Evolutionary conservation across 495 filamentous ascomycete species (phyloP).

Genomic region (Xylaria acuta): DNA sequence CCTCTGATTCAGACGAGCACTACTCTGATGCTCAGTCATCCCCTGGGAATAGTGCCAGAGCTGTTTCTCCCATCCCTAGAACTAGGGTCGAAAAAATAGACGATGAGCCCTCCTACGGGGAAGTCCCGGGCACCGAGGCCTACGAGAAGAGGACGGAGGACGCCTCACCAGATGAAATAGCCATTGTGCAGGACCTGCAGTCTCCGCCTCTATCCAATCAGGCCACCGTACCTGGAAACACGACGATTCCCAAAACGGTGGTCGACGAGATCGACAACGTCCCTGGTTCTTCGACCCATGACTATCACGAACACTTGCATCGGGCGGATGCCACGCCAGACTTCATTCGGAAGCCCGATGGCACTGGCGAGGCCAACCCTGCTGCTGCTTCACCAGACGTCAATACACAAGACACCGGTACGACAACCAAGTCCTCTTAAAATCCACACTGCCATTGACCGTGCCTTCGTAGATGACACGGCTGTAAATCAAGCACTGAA

Average conservation of each 20-base stretch:
- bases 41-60: conserved; percentile 57
- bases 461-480: conserved; percentile 47
- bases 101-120: conserved; percentile 73
- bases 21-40: conserved; percentile 90
- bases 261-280: conserved; percentile 56
- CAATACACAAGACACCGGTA: conserved; percentile 41
- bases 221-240: not conserved
- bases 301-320: conserved; percentile 45
- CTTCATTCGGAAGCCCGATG: conserved; percentile 53
- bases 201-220: conserved; percentile 47
- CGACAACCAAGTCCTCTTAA: conserved; percentile 46
- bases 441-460: conserved; percentile 44
- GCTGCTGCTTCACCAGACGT: conserved; percentile 36
- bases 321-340: conserved; percentile 55
- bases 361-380: conserved; percentile 40
- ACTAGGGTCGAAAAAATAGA: conserved; percentile 83
- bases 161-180: conserved; percentile 78
- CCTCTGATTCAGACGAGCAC: conserved; percentile 82
- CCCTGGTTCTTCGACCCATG: conserved; percentile 48
- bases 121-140: conserved; percentile 83
- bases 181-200: conserved; percentile 54
- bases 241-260: conserved; percentile 52
- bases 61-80: conserved; percentile 71
- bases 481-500: conserved; percentile 42
- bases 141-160: conserved; percentile 78